Evolutionary conservation across 2,329 filamentous ascomycete species (phyloP), one percentile per base, ranked within the genome.

Genomic region (Macrophomina pseudophaseolina): DNA sequence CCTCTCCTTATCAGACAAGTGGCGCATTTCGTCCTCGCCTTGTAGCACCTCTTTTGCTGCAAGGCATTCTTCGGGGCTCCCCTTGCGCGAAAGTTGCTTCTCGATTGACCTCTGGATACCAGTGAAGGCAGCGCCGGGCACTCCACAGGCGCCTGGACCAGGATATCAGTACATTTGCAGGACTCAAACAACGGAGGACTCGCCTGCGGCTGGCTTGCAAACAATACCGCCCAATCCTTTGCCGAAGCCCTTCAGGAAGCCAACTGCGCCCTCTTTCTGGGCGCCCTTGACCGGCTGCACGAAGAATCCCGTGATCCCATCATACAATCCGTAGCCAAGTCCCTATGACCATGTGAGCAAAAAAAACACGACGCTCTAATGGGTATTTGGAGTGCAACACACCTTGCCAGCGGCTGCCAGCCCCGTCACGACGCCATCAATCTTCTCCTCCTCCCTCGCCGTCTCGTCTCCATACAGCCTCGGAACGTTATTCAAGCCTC

Each of bases 161-260:
- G 2, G 3, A 4, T 16, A 16, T 60, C 30, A 60, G 42, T 11
- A 18, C 23, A 23, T 23, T 23, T 23, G 23, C 23, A 2, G 8
- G 16, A 5, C 14, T 16, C 30, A 8, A 16, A 2, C 16, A 4
- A 18, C 4, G 30, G 28, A n/a, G 12, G 11, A 49, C 30, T 48
- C 32, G 38, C 58, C 58, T 3, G 58, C 58, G 23, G 58, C 58
- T 5, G 71, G 69, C 60, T 75, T 76, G 49, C 66, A 48, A 32
- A 70, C 16, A 12, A 75, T 69, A 0, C 75, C 74, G 40, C 65
- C 72, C 32, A 76, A 62, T 0, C 72, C 73, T 63, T 73, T 73
- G 2, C 73, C 72, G 1, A 74, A 51, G 2, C 73, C 72, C 60
- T 74, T 74, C 28, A 70, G 49, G 54, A 75, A 73, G 0, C 72